Evolutionary conservation across 176 grass and related monocot genomes (phyloP), one percentile per base, ranked within the genome.

Genomic region (Avena insularis): DNA sequence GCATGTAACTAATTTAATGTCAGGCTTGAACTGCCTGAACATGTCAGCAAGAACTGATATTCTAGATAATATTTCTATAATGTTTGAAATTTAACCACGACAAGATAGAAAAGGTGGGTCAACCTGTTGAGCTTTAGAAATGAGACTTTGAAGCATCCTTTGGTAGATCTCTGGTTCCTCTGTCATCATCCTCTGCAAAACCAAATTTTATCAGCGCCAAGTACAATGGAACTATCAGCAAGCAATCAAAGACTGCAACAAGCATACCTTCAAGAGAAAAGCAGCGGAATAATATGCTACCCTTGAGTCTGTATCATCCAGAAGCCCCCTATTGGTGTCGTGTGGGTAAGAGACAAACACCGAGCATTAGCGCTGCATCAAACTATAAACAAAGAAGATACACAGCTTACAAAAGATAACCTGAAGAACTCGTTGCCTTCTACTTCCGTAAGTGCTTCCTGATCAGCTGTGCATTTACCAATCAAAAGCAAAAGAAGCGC

Each of bases 251-350:
- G 65, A 83, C 79, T 72, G 66, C 12, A 16, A 88, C 6, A 58
- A 29, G 40, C 16, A 20, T 92, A 99, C 97, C 94, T 96, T 97
- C 83, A 99, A 87, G 78, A 99, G 92, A 93, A 99, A 99, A 80
- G 94, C 93, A 87, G 97, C 94, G 88, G 97, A 96, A 92, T 94
- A 97, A 91, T 99, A 99, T 48, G 97, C 97, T 64, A 99, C 97
- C 77, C 97, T 93, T 23, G 97, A 99, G 86, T 99, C 97, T 62
- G 88, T 97, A 86, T 97, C 97, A 87, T 93, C 94, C 50, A 99
- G 86, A 87, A 99, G 97, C 27, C 91, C 94, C 77, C 94, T 99
- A 71, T 85, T 87, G 88, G 49, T 25, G 66, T 79, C 75, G 11
- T 88, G 71, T 75, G 36, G 13, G 50, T 38, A 83, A 88, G 74